These are phyloP conservation scores for Aspergillus ellipticus DNA, from an alignment of 495 filamentous ascomycete species.

Conservation along the genomic window DNA sequence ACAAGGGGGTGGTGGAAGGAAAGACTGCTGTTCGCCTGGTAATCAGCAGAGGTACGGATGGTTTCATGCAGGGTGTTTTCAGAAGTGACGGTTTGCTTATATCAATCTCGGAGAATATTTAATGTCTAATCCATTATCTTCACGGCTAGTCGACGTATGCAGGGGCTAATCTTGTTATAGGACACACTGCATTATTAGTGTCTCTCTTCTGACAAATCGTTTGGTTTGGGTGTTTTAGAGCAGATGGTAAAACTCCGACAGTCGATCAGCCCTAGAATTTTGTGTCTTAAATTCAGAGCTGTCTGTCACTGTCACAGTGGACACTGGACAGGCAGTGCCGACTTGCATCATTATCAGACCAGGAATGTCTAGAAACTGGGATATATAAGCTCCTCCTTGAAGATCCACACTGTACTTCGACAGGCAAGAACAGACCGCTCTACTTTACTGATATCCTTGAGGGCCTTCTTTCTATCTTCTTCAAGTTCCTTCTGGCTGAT, in stretches of 20 bases:
- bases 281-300: neutral
- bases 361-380: slow-evolving; percentile 98
- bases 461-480: too few species aligned
- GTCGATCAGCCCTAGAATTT: neutral
- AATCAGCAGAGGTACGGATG: too few species aligned
- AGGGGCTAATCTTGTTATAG: neutral
- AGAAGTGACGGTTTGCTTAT: neutral
- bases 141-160: neutral
- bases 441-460: too few species aligned
- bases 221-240: neutral
- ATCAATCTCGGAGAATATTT: neutral
- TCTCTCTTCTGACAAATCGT: neutral
- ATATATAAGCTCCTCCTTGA: slow-evolving; percentile 63
- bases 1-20: too few species aligned
- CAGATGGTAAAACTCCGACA: neutral
- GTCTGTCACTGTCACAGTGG: neutral
- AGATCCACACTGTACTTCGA: too few species aligned
- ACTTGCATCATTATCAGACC: too few species aligned
- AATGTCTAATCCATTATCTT: neutral
- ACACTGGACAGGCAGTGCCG: too few species aligned
- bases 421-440: too few species aligned
- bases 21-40: too few species aligned
- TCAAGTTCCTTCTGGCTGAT: too few species aligned
- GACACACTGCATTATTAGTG: neutral
- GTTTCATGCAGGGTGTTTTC: too few species aligned